Evolutionary conservation across 495 filamentous ascomycete species (phyloP).

Genomic region (Podospora pseudocomata): DNA sequence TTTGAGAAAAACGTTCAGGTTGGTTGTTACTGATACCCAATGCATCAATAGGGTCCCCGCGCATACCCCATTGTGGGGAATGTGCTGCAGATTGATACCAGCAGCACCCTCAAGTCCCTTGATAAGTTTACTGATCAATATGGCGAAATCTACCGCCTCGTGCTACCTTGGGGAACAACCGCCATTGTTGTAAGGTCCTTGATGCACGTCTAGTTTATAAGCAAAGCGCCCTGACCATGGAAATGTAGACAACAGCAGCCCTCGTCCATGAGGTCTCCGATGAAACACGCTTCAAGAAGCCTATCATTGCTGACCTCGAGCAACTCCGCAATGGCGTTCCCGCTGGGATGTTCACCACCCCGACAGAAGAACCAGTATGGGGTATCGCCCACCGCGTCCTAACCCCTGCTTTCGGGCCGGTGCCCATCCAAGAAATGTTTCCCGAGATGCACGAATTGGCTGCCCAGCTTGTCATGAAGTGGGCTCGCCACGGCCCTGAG

Average conservation of each 20-base stretch:
- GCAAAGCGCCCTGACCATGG: not conserved
- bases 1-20: no score
- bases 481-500: conserved; percentile 56
- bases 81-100: not conserved
- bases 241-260: not conserved
- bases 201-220: not conserved
- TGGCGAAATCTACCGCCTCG: conserved; percentile 2
- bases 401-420: conserved; percentile 61
- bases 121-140: not conserved
- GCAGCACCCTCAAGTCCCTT: not conserved
- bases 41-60: not conserved
- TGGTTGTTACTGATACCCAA: no score
- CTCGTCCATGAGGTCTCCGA: conserved; percentile 8
- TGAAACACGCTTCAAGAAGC: conserved; percentile 8
- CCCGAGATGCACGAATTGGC: conserved; percentile 62
- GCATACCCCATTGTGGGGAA: not conserved
- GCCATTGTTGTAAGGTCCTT: not conserved
- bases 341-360: conserved; percentile 58
- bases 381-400: conserved; percentile 57
- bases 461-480: conserved; percentile 60
- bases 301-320: conserved; percentile 23
- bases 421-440: conserved; percentile 59
- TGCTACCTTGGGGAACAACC: not conserved
- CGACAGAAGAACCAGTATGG: conserved; percentile 55
- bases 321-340: conserved; percentile 50